A percentile compares a stretch with the other conserved stretches of the same genome.
Evolutionary conservation across 2,329 filamentous ascomycete genomes (phyloP).

Genomic region (Colletotrichum viniferum): DNA sequence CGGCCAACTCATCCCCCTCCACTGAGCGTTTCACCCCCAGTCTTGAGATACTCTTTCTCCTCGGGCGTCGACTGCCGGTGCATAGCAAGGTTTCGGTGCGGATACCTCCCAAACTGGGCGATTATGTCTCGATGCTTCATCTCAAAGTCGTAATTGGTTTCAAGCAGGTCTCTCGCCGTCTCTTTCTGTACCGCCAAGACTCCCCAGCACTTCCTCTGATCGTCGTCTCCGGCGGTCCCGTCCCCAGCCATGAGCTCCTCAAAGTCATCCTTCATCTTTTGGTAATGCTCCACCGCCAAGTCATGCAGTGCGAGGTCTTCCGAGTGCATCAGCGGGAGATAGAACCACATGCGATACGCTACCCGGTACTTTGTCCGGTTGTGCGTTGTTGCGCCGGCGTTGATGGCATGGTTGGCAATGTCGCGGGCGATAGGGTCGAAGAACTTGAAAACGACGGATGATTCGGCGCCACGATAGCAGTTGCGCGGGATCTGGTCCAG

Average conservation of each 20-base stretch:
- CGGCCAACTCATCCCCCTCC: background rate
- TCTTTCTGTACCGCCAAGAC: conserved; percentile 30
- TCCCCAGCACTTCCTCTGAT: conserved; percentile 29
- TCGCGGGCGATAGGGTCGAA: conserved; percentile 61
- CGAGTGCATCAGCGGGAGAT: conserved; percentile 64
- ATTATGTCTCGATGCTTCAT: conserved; percentile 55
- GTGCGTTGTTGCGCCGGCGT: conserved; percentile 31
- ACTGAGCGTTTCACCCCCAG: conserved; percentile 44
- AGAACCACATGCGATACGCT: conserved; percentile 58
- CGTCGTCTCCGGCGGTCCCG: conserved; percentile 25
- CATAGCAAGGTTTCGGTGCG: conserved; percentile 58
- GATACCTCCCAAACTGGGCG: conserved; percentile 61
- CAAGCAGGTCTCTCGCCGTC: conserved; percentile 27
- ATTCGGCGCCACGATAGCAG: conserved; percentile 56
- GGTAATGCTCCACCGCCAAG: conserved; percentile 33
- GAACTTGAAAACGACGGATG: conserved; percentile 50
- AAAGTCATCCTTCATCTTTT: conserved; percentile 35
- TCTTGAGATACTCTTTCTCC: conserved; percentile 54
- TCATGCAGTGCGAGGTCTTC: conserved; percentile 54
- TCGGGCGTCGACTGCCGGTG: conserved; percentile 52
- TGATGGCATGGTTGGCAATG: conserved; percentile 41
- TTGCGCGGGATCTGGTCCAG: conserved; percentile 70
- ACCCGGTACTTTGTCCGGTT: conserved; percentile 36
- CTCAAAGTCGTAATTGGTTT: conserved; percentile 36
- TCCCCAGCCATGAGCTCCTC: conserved; percentile 32